Conservation (phyloP, 768 basidiomycete species). For the Rhizopogon vulgaris region DNA sequence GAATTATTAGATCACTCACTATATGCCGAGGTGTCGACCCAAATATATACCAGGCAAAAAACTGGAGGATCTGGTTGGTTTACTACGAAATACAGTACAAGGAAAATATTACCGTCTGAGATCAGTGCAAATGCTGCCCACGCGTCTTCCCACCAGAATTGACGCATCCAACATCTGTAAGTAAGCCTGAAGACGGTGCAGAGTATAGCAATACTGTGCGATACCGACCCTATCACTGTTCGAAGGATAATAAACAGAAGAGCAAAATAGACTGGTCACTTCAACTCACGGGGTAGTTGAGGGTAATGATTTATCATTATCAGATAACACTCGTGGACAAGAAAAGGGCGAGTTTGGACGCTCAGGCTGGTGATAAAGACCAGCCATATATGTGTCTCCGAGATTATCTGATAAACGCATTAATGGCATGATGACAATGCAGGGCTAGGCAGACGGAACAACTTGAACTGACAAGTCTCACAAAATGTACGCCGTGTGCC, state of each 20-base stretch:
- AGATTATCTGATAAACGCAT: not conserved
- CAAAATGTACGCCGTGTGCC: not conserved
- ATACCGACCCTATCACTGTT: conserved; percentile 10
- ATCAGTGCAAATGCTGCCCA: conserved; percentile 12
- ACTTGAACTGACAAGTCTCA: not conserved
- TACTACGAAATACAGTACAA: not conserved
- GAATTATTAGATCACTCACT: conserved; percentile 4
- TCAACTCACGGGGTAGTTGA: not conserved
- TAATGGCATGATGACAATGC: not conserved
- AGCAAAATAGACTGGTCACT: not conserved
- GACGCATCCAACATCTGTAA: conserved; percentile 14
- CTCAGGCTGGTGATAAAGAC: too few relatives aligned
- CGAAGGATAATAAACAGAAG: not conserved
- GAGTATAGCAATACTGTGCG: conserved; percentile 17
- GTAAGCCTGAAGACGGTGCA: conserved; percentile 17
- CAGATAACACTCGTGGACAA: not conserved
- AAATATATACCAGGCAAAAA: conserved; percentile 6
- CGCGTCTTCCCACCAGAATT: conserved; percentile 22
- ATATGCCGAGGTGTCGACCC: not conserved
- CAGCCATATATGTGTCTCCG: not conserved
- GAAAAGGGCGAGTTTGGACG: not conserved
- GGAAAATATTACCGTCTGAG: conserved; percentile 4
- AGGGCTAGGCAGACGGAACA: not conserved
- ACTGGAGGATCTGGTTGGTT: not conserved
- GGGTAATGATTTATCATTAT: not conserved